Evolutionary conservation across 75 land plant species (phyloP).

Genomic region (Sequoia sempervirens): DNA sequence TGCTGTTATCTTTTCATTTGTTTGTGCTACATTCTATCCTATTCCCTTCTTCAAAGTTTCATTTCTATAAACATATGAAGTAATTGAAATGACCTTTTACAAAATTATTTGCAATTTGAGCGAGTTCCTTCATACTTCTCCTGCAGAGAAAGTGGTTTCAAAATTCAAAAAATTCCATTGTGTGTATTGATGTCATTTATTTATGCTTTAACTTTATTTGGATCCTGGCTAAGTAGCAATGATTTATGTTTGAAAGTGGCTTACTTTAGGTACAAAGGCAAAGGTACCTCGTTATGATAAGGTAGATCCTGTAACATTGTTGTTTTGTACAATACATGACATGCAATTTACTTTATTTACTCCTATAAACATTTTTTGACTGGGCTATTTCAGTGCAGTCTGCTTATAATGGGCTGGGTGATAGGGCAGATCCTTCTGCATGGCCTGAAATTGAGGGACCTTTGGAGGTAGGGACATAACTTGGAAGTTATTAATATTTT

Average conservation of each 20-base stretch:
- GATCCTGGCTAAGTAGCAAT: not conserved
- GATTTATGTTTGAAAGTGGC: not conserved
- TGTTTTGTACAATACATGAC: not conserved
- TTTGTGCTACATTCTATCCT: not conserved
- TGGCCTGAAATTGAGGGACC: slow-evolving; percentile 97
- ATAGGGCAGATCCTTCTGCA: slow-evolving; percentile 81
- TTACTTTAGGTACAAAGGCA: slow-evolving; percentile 56
- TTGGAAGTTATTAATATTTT: not conserved
- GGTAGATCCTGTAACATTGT: slow-evolving; percentile 25
- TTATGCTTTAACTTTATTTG: not conserved
- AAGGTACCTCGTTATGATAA: slow-evolving; percentile 91
- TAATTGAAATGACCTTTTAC: not conserved
- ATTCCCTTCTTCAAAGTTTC: not conserved
- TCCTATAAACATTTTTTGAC: not conserved
- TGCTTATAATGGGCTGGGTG: slow-evolving; percentile 81
- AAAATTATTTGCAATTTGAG: not conserved
- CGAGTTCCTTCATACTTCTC: not conserved
- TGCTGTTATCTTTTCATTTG: not conserved
- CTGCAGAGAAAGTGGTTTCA: not conserved
- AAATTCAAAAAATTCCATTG: not conserved
- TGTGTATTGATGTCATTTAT: not conserved
- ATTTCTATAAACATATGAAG: not conserved
- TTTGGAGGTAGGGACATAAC: slow-evolving; percentile 43
- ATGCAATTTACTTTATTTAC: not conserved
- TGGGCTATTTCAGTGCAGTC: slow-evolving; percentile 41